A percentile compares a stretch with the other conserved stretches of the same genome.
phyloP scores from a whole-genome alignment of 768 basidiomycete species.

The Amyloporia xantha region DNA sequence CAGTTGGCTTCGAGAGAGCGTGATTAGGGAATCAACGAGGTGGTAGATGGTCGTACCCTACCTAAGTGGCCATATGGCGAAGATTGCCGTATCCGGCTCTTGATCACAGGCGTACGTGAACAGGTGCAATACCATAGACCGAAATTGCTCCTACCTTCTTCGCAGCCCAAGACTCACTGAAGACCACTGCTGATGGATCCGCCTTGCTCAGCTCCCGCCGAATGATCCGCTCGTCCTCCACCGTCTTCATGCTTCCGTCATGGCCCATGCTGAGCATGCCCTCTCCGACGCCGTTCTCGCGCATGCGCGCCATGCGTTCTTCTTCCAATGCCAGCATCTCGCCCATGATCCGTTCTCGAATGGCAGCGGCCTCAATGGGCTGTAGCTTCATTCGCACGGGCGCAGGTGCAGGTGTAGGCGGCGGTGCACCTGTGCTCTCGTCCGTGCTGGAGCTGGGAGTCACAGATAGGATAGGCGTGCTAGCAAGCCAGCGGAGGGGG shows the following conservation, averaged over 20 bases:
- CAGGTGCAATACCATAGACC: not conserved
- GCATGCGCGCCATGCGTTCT: slow-evolving; percentile 93
- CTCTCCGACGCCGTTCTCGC: slow-evolving; percentile 59
- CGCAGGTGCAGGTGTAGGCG: slow-evolving; percentile 2
- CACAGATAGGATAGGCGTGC: slow-evolving; percentile 13
- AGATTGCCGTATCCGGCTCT: slow-evolving; percentile 85
- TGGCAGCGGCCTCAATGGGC: slow-evolving; percentile 78
- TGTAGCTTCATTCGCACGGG: slow-evolving; percentile 64
- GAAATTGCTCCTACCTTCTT: slow-evolving; percentile 61
- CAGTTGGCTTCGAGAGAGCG: slow-evolving; percentile 45
- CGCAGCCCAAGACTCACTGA: slow-evolving; percentile 89
- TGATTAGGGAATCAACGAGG: not conserved
- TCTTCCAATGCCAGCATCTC: slow-evolving; percentile 98
- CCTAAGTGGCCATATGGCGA: slow-evolving; percentile 97
- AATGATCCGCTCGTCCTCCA: slow-evolving; percentile 92
- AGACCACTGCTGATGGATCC: slow-evolving; percentile 93
- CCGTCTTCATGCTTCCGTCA: slow-evolving; percentile 49
- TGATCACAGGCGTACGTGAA: slow-evolving; percentile 1
- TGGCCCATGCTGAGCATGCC: slow-evolving; percentile 47
- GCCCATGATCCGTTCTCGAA: slow-evolving; percentile 93
- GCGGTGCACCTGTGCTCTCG: slow-evolving; percentile 3
- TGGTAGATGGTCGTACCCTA: slow-evolving; percentile 24
- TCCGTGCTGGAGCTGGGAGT: not conserved
- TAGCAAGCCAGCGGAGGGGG: slow-evolving; percentile 24
- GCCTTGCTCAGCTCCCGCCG: slow-evolving; percentile 88